Conservation (phyloP, 768 basidiomycete species). For the Trametes elegans region DNA sequence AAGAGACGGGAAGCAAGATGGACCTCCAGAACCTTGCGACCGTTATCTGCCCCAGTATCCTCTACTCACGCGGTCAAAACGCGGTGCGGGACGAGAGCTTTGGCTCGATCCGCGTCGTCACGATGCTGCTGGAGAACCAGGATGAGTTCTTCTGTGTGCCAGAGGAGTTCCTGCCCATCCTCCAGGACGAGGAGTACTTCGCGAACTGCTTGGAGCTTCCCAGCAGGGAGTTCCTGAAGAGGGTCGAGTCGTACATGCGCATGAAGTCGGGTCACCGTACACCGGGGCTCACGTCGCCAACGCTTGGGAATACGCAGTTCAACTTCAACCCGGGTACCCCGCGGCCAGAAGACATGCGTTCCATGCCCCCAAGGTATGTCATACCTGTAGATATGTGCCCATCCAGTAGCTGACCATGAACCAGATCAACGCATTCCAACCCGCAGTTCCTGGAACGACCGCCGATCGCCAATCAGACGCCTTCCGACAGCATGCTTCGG, state of each 20-base stretch:
- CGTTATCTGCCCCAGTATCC: conserved; percentile 97
- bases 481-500: conserved; percentile 35
- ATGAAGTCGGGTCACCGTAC: conserved; percentile 62
- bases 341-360: conserved; percentile 23
- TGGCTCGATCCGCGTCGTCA: conserved; percentile 79
- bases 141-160: conserved; percentile 97
- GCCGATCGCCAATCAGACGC: conserved; percentile 38
- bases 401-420: conserved; percentile 20
- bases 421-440: conserved; percentile 33
- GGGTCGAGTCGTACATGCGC: conserved; percentile 88
- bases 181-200: conserved; percentile 93
- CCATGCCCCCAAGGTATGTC: conserved; percentile 27
- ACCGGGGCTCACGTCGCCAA: conserved; percentile 36
- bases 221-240: conserved; percentile 93
- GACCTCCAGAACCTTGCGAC: conserved; percentile 94
- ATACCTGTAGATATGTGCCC: background rate
- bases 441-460: conserved; percentile 45
- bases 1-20: conserved; percentile 62
- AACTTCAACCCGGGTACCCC: conserved; percentile 37
- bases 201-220: conserved; percentile 84
- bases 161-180: conserved; percentile 79
- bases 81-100: conserved; percentile 93
- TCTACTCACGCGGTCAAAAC: conserved; percentile 84
- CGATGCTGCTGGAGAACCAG: conserved; percentile 84
- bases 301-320: conserved; percentile 35